Base-by-base conservation (phyloP, 192 early-diverging fungal species). In the Oehlia diaphana region DNA sequence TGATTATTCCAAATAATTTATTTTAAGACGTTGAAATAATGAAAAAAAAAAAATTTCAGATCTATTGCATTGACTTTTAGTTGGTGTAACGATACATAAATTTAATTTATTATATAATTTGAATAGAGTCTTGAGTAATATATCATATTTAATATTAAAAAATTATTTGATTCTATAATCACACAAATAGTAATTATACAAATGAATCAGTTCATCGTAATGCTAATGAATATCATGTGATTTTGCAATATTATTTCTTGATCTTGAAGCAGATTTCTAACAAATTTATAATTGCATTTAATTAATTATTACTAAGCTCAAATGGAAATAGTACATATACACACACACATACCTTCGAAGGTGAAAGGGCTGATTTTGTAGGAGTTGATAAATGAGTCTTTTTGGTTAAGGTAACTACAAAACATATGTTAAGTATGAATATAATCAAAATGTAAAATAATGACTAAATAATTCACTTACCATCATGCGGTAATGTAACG, bases 401-500 rank as follows among this genome's bases (percentile, higher is more conserved):
- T 53, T 66, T 77, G 4, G 44, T 49, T 14, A 77, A 1, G 19
- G 61, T 44, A 47, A 75, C 73, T 75, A 75, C 42, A 12, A 37
- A 14, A 16, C 28, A 31, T 74, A 31, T 33, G 16, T 42, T 9
- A 21, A 75, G n/a, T 63, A 16, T n/a, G 16, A 31, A 58, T 16
- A 73, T 58, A 31, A 19, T 8, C 21, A 42, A 9, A 42, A 39
- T 42, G 26, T 49, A 73, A 53, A 16, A 37, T 61, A 28, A 16
- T 0, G 37, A 35, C 21, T 37, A 62, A 62, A 74, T 63, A 19
- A 33, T 62, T 19, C 9, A 35, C n/a, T n/a, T 73, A 77, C 75
- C 81, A 81, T 86, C 83, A 23, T 86, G 62, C 21, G 85, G 85
- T 62, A 86, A 68, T 9, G 97, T 90, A 5, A 98, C 94, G 74